Evolutionary conservation across 805 yeast species (phyloP), one percentile per base, ranked within the genome.

Genomic region (Suhomyces sp.): DNA sequence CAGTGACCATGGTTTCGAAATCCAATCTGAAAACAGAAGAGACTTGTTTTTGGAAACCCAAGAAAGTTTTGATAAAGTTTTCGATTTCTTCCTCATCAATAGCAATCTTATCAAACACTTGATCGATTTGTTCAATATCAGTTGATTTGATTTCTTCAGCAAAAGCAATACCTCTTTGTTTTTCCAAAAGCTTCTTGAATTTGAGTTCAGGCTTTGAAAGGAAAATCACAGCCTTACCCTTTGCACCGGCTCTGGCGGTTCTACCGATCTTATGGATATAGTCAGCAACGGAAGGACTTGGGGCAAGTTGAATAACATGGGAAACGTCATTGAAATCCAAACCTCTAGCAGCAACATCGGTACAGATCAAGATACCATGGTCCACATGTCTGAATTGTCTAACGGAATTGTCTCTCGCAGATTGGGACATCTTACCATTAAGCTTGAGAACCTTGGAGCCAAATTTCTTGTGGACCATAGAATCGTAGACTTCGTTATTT

Each of bases 301-400:
- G 72, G 46, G 91, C 85, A 36, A 87, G 59, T 66, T 91, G 97
- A 49, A 84, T 66, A 34, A 91, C 97, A 54, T 87, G 86, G 17
- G 88, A 64, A 19, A 91, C 95, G 48, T 78, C 77, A 38, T 90
- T 93, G 73, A 91, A 86, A 67, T 91, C 97, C 83, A 91, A 81
- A 48, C 98, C 98, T 65, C 98, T 79, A 10, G 97, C 96, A 42
- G 90, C 95, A 40, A 91, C 97, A 62, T 88, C 95, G 5, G 96
- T 85, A 37, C 91, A 81, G 36, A 91, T 76, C 38, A 91, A 70
- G 28, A 90, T 54, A 37, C 87, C 84, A 19, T 59, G 68, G 35
- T 42, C 57, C 60, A 38, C 55, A 39, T 42, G 48, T 45, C 80
- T 74, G 68, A 81, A 85, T 22, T 53, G 52, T 33, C 67, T 68